phyloP scores from a whole-genome alignment of 371 early-diverging fungal genomes.

The Amoeboaphelidium occidentale region DNA sequence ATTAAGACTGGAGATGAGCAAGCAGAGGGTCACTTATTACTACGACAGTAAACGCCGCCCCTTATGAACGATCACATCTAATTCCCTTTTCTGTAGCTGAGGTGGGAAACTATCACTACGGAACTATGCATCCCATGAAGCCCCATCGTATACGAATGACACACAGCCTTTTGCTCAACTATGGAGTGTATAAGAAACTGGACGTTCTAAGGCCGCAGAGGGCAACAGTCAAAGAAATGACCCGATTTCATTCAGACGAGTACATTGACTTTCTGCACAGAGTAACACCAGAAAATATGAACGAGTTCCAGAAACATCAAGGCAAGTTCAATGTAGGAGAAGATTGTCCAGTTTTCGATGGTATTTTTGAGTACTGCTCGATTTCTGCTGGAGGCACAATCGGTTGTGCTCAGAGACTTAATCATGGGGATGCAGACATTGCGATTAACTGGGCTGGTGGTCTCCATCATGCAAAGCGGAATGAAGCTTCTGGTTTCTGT shows the following conservation, averaged over 20 bases:
- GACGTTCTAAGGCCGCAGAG: conserved; percentile 60
- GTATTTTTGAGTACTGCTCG: conserved; percentile 84
- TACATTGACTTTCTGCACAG: conserved; percentile 88
- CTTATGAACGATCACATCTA: no score
- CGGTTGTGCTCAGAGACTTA: conserved; percentile 54
- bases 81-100: conserved; percentile 26
- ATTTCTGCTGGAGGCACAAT: conserved; percentile 85
- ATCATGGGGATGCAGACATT: conserved; percentile 45
- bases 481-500: conserved; percentile 83
- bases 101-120: conserved; percentile 72
- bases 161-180: conserved; percentile 85
- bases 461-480: conserved; percentile 83
- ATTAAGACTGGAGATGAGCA: no score
- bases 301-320: conserved; percentile 29
- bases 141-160: conserved; percentile 95
- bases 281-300: conserved; percentile 71
- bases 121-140: conserved; percentile 87
- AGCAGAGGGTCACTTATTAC: no score
- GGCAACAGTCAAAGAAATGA: conserved; percentile 87
- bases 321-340: conserved; percentile 69
- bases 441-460: conserved; percentile 92
- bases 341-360: conserved; percentile 94
- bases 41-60: no score
- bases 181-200: conserved; percentile 88
- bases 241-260: conserved; percentile 84